Conservation (phyloP, 2,329 filamentous ascomycete genomes). For the Colletotrichum tofieldiae region DNA sequence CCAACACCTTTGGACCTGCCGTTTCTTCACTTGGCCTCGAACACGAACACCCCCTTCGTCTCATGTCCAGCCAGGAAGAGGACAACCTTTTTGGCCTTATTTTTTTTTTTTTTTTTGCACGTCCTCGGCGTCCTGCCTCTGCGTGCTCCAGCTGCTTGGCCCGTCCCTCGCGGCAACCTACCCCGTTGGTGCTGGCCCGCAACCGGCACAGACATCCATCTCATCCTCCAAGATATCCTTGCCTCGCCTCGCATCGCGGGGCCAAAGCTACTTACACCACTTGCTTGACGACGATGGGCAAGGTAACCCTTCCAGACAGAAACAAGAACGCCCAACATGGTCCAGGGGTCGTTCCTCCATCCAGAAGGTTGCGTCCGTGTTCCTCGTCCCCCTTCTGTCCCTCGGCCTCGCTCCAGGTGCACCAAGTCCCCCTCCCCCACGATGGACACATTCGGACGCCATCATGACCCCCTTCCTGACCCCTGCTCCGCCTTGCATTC, state of each 20-base stretch:
- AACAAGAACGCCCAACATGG: slow-evolving; percentile 20
- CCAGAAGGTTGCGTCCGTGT: slow-evolving; percentile 3
- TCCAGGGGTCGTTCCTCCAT: slow-evolving; percentile 13
- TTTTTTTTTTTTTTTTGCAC: too few relatives aligned
- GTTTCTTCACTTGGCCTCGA: slow-evolving; percentile 19
- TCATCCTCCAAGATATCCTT: not conserved
- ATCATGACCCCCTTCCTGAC: slow-evolving; percentile 21
- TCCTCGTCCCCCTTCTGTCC: slow-evolving; percentile 2
- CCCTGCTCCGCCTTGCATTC: slow-evolving; percentile 39
- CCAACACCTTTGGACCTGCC: not conserved
- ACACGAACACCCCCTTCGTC: slow-evolving; percentile 18
- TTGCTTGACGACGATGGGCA: slow-evolving; percentile 1
- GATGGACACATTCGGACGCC: slow-evolving; percentile 7
- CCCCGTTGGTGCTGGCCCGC: not conserved
- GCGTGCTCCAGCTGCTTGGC: not conserved
- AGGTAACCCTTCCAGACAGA: slow-evolving; percentile 6
- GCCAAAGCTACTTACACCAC: slow-evolving; percentile 1
- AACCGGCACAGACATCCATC: not conserved
- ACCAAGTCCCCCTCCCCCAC: not conserved
- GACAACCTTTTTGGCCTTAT: slow-evolving; percentile 8
- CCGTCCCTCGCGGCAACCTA: not conserved
- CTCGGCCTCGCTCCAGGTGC: slow-evolving; percentile 1
- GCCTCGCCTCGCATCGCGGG: not conserved
- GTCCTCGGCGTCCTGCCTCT: not conserved
- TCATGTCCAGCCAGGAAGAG: slow-evolving; percentile 23